A percentile compares a stretch with the other conserved stretches of the same genome.
These are phyloP conservation scores for Aurantiochytrium sp. DNA, from an alignment of 108 stramenopile genomes.

Conservation along the genomic window DNA sequence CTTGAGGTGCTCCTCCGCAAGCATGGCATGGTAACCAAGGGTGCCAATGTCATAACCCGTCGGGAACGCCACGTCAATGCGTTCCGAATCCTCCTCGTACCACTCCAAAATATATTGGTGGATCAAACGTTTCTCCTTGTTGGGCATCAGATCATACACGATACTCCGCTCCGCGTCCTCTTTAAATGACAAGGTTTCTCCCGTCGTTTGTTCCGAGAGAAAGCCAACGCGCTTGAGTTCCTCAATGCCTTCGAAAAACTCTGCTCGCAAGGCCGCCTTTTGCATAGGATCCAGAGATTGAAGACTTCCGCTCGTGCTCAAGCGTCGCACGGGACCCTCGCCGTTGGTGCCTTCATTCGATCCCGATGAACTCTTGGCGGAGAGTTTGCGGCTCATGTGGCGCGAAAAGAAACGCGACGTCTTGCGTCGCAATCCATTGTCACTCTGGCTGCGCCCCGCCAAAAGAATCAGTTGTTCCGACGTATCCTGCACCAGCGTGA, in stretches of 20 bases:
- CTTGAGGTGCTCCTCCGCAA: neutral
- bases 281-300: neutral
- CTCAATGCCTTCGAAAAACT: neutral
- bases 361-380: no score
- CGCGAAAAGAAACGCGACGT: neutral
- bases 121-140: neutral
- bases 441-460: neutral
- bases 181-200: neutral
- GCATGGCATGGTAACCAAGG: neutral
- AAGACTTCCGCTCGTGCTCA: neutral
- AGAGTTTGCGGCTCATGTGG: neutral
- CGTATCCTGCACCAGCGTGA: neutral
- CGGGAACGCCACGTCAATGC: neutral
- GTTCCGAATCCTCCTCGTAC: neutral
- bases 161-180: neutral
- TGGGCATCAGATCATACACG: neutral
- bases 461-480: neutral
- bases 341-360: neutral
- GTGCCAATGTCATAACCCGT: neutral
- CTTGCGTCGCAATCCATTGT: neutral
- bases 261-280: neutral
- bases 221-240: neutral
- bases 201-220: neutral
- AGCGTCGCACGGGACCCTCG: neutral
- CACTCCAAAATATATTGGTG: neutral